A percentile compares a stretch with the other conserved stretches of the same genome.
Conservation (phyloP, 768 basidiomycete species). For the Hemileccinum impolitum region DNA sequence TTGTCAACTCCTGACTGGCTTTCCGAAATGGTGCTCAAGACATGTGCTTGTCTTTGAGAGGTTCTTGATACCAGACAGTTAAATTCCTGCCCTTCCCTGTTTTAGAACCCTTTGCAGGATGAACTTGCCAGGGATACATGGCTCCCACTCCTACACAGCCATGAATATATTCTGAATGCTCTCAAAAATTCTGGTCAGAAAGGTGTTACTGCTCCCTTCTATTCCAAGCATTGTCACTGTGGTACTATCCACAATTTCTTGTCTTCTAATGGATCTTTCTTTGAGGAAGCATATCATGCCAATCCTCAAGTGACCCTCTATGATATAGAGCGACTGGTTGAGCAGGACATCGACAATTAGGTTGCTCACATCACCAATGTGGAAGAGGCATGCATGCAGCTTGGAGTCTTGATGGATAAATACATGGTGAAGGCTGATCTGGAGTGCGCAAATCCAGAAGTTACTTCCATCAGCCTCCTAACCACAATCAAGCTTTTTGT, state of each 20-base stretch:
- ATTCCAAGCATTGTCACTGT: neutral
- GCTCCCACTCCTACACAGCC: conserved; percentile 31
- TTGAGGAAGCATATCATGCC: neutral
- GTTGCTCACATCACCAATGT: conserved; percentile 9
- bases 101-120: conserved; percentile 27
- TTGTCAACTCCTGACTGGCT: conserved; percentile 18
- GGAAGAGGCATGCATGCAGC: conserved; percentile 5
- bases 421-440: too few relatives aligned
- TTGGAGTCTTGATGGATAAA: conserved; percentile 16
- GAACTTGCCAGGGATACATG: conserved; percentile 29
- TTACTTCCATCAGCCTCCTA: conserved; percentile 39
- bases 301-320: conserved; percentile 16
- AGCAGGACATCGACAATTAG: conserved; percentile 31
- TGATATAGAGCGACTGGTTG: conserved; percentile 35
- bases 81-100: conserved; percentile 16
- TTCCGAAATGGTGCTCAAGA: conserved; percentile 38
- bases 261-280: neutral
- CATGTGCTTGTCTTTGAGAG: conserved; percentile 18
- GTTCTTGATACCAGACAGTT: neutral
- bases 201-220: neutral
- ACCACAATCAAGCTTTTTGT: conserved; percentile 30
- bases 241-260: conserved; percentile 10
- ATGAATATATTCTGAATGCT: conserved; percentile 24
- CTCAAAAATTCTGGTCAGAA: neutral
- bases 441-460: too few relatives aligned